Percentiles rank a stretch among this genome's conserved stretches.
Evolutionary conservation across 441 rosid species (phyloP).

Genomic region (Jatropha podagrica): DNA sequence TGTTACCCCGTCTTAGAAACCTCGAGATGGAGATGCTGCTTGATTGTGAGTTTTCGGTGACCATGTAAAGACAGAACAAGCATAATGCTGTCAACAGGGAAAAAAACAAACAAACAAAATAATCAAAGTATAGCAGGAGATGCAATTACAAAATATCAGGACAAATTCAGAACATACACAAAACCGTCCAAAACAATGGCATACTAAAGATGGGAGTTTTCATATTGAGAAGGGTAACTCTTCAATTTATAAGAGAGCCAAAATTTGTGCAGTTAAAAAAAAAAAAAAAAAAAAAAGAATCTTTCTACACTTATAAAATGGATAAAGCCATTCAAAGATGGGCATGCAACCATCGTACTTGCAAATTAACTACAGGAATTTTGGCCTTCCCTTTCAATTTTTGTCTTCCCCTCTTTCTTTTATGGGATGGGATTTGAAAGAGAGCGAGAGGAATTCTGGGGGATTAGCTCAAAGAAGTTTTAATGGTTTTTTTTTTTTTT

Average conservation of each 20-base stretch:
- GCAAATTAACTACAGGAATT: neutral
- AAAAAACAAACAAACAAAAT: neutral
- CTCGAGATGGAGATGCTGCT: slow-evolving; percentile 31
- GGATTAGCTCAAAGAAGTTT: neutral
- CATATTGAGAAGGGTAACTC: neutral
- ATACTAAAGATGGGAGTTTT: neutral
- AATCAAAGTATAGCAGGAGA: too few relatives aligned
- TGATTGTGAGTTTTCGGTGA: slow-evolving; percentile 53
- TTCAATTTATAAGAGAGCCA: neutral
- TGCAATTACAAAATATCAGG: too few relatives aligned
- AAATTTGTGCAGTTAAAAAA: neutral
- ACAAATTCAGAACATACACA: neutral
- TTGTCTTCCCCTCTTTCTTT: neutral
- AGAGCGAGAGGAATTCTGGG: neutral
- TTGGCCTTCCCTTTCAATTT: neutral
- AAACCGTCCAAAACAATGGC: neutral
- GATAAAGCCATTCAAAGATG: neutral
- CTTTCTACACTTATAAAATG: neutral
- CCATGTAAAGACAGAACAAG: slow-evolving; percentile 66
- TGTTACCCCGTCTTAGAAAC: slow-evolving; percentile 39
- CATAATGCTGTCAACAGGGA: slow-evolving; percentile 54
- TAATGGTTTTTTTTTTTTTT: neutral
- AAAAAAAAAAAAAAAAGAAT: neutral
- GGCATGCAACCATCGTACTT: neutral
- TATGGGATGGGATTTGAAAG: neutral